Evolutionary conservation across 2,329 filamentous ascomycete genomes (phyloP).

Genomic region (Penicillium sp.): DNA sequence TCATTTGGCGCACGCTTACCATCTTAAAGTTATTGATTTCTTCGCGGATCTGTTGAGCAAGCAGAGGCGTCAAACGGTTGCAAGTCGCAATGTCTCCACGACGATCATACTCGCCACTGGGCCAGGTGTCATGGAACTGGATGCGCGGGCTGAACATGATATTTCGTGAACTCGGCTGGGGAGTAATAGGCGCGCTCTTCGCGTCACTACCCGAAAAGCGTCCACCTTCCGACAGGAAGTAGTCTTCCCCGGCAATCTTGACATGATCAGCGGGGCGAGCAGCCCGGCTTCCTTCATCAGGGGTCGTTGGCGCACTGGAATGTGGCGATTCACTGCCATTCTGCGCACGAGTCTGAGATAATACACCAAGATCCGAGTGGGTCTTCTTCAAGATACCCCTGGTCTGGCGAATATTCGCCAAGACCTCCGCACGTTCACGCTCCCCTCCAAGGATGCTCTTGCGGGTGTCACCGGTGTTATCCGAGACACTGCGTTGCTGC

Average conservation of each 20-base stretch:
- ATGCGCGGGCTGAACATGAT: slow-evolving; percentile 87
- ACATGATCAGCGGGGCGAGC: slow-evolving; percentile 71
- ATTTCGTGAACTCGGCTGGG: slow-evolving; percentile 58
- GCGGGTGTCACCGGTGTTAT: slow-evolving; percentile 59
- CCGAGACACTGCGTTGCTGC: slow-evolving; percentile 35
- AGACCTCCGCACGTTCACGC: slow-evolving; percentile 83
- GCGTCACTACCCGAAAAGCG: slow-evolving; percentile 71
- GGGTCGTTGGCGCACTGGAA: slow-evolving; percentile 86
- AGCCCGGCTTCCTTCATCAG: slow-evolving; percentile 69
- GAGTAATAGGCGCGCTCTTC: slow-evolving; percentile 79
- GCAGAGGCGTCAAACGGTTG: slow-evolving; percentile 93
- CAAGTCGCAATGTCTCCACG: slow-evolving; percentile 95
- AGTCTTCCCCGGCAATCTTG: slow-evolving; percentile 80
- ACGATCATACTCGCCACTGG: slow-evolving; percentile 91
- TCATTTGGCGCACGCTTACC: slow-evolving; percentile 59
- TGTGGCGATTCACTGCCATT: slow-evolving; percentile 75
- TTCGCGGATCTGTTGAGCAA: slow-evolving; percentile 99
- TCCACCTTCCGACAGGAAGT: slow-evolving; percentile 74
- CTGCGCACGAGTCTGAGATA: slow-evolving; percentile 69
- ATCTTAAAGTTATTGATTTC: slow-evolving; percentile 99
- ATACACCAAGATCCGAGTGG: slow-evolving; percentile 63
- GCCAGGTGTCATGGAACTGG: slow-evolving; percentile 96
- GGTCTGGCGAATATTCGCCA: slow-evolving; percentile 78
- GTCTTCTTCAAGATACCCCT: slow-evolving; percentile 84
- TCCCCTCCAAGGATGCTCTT: slow-evolving; percentile 93